Conservation (phyloP, 2,329 filamentous ascomycete species). For the Trichoderma sp. region DNA sequence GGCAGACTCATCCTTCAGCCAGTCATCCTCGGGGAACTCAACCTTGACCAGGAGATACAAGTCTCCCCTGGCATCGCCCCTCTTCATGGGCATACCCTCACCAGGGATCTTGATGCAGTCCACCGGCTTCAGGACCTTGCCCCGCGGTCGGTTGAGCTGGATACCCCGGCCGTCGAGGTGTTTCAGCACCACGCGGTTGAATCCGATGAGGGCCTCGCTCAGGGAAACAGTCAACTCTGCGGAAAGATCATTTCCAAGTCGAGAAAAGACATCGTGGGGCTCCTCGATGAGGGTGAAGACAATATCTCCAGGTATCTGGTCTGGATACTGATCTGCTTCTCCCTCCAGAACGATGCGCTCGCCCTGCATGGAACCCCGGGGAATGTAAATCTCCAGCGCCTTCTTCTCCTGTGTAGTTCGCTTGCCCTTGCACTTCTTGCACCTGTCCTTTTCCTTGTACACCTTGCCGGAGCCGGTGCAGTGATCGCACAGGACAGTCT, state of each 20-base stretch:
- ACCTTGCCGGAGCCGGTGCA: constrained; percentile 84
- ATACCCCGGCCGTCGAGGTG: constrained; percentile 95
- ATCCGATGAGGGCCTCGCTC: constrained; percentile 81
- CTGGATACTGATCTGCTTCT: constrained; percentile 90
- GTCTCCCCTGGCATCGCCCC: constrained; percentile 79
- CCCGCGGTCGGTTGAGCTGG: constrained; percentile 73
- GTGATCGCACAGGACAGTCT: constrained; percentile 75
- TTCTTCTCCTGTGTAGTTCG: constrained; percentile 86
- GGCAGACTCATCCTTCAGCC: constrained; percentile 71
- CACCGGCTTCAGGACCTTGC: constrained; percentile 78
- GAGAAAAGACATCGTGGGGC: constrained; percentile 77
- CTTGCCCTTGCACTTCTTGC: constrained; percentile 98
- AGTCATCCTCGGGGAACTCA: constrained; percentile 84
- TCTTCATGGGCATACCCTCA: constrained; percentile 94
- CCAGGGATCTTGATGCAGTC: constrained; percentile 83
- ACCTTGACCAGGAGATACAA: constrained; percentile 85
- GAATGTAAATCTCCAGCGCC: constrained; percentile 94
- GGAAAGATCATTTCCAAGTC: constrained; percentile 80
- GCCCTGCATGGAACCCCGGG: constrained; percentile 80
- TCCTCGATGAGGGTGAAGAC: constrained; percentile 85
- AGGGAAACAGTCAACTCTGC: constrained; percentile 80
- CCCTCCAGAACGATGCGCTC: constrained; percentile 89
- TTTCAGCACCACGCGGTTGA: constrained; percentile 85
- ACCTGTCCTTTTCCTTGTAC: constrained; percentile 95
- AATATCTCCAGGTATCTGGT: constrained; percentile 88